Conservation (phyloP, 139 green algal genomes). For the Micractinium conductrix region DNA sequence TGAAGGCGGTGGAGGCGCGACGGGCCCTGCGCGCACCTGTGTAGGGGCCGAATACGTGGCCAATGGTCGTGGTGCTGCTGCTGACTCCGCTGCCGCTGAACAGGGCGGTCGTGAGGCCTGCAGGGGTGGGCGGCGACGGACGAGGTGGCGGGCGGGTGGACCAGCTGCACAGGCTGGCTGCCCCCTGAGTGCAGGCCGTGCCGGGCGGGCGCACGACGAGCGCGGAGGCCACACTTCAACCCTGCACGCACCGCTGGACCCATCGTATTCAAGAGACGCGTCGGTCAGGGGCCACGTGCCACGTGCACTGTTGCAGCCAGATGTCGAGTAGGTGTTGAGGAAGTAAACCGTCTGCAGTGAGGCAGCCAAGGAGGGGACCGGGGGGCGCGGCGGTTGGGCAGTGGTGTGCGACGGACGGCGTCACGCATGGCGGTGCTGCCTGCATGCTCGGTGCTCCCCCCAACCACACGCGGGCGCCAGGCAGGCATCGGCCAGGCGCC, state of each 20-base stretch:
- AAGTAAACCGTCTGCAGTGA: neutral
- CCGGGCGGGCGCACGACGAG: too few relatives aligned
- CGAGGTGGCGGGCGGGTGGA: neutral
- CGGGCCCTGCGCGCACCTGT: neutral
- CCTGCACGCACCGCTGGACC: too few relatives aligned
- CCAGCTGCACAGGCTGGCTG: neutral
- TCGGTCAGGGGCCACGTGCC: neutral
- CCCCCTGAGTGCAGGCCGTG: too few relatives aligned
- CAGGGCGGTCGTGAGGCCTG: neutral
- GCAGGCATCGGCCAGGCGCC: too few relatives aligned
- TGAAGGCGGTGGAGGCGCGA: too few relatives aligned
- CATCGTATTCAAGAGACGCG: neutral
- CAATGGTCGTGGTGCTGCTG: neutral
- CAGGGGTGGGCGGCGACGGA: neutral
- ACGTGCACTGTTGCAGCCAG: neutral
- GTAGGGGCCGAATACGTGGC: neutral
- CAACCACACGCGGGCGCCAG: too few relatives aligned
- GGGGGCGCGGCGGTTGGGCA: too few relatives aligned
- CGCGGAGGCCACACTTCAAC: too few relatives aligned
- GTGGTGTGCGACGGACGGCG: too few relatives aligned
- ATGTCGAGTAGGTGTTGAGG: neutral
- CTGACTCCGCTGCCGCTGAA: neutral
- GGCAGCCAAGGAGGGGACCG: too few relatives aligned
- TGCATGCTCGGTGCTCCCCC: too few relatives aligned
- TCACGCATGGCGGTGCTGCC: too few relatives aligned